These are phyloP conservation scores for Arabis alpina DNA, from an alignment of 345 rosid species.

Conservation along the genomic window DNA sequence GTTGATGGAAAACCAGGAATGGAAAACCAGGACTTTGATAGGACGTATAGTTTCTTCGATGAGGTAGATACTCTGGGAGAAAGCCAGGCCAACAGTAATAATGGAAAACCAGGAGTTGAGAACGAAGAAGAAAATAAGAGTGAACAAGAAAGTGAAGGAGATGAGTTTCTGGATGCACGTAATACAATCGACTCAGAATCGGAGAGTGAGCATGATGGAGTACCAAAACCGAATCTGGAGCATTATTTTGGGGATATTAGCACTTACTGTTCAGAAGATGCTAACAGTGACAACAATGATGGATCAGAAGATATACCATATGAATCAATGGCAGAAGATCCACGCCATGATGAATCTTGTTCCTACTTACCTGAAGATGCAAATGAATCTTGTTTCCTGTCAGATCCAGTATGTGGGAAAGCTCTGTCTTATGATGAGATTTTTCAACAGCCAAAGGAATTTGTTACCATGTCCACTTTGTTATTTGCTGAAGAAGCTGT, in stretches of 20 bases:
- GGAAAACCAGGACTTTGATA: slow-evolving; percentile 8
- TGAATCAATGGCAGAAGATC: slow-evolving; percentile 32
- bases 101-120: slow-evolving; percentile 56
- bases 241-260: slow-evolving; percentile 43
- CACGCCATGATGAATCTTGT: slow-evolving; percentile 30
- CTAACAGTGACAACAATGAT: slow-evolving; percentile 37
- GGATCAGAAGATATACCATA: slow-evolving; percentile 37
- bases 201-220: slow-evolving; percentile 43
- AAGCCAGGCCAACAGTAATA: slow-evolving; percentile 57
- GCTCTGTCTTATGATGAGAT: slow-evolving; percentile 19
- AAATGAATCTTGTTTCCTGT: slow-evolving; percentile 17
- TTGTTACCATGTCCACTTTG: slow-evolving; percentile 16
- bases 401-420: slow-evolving; percentile 31
- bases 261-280: slow-evolving; percentile 43
- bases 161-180: slow-evolving; percentile 82
- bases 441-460: slow-evolving; percentile 22
- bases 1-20: slow-evolving; percentile 61
- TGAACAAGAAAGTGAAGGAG: slow-evolving; percentile 57
- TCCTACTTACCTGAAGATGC: slow-evolving; percentile 31
- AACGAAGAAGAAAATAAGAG: slow-evolving; percentile 63
- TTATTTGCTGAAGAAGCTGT: slow-evolving; percentile 26
- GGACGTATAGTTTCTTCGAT: slow-evolving; percentile 30
- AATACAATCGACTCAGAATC: slow-evolving; percentile 93
- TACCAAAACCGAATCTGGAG: slow-evolving; percentile 32
- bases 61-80: slow-evolving; percentile 45